phyloP scores from a whole-genome alignment of 2,329 filamentous ascomycete species.

The Nothopassalora personata region DNA sequence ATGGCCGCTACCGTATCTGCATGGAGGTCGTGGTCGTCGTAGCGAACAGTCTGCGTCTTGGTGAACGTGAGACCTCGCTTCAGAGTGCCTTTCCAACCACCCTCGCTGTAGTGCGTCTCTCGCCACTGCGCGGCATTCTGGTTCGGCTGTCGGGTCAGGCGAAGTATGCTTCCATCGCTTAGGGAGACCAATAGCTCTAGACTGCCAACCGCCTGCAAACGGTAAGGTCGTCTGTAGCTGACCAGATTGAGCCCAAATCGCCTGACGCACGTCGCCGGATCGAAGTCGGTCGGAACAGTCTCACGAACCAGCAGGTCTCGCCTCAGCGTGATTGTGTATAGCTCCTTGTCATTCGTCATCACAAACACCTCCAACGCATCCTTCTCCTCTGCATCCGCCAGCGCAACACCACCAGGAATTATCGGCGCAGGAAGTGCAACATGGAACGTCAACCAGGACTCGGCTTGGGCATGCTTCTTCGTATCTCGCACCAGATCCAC shows the following conservation, averaged over 20 bases:
- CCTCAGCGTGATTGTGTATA: constrained; percentile 78
- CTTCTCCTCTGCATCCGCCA: constrained; percentile 73
- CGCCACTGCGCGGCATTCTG: constrained; percentile 58
- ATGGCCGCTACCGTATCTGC: constrained; percentile 61
- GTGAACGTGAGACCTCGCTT: constrained; percentile 60
- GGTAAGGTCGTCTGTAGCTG: constrained; percentile 71
- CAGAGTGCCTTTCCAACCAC: constrained; percentile 61
- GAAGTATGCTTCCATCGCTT: constrained; percentile 70
- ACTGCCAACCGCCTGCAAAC: constrained; percentile 67
- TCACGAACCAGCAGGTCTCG: constrained; percentile 72
- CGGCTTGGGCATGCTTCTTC: constrained; percentile 12
- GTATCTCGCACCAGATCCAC: constrained; percentile 69
- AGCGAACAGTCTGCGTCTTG: constrained; percentile 57
- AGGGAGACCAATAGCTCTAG: constrained; percentile 75
- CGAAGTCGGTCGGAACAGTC: constrained; percentile 57
- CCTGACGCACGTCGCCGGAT: constrained; percentile 71
- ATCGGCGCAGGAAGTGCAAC: constrained; percentile 78
- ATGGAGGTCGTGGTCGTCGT: constrained; percentile 62
- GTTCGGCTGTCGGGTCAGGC: constrained; percentile 57
- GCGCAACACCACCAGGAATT: constrained; percentile 69
- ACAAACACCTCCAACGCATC: constrained; percentile 75
- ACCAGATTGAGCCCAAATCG: constrained; percentile 67
- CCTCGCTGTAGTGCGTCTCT: constrained; percentile 65
- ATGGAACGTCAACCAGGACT: constrained; percentile 61
- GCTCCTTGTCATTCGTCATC: constrained; percentile 68